phyloP scores from a whole-genome alignment of 176 grass and related monocot species.

The Hyparrhenia diplandra region DNA sequence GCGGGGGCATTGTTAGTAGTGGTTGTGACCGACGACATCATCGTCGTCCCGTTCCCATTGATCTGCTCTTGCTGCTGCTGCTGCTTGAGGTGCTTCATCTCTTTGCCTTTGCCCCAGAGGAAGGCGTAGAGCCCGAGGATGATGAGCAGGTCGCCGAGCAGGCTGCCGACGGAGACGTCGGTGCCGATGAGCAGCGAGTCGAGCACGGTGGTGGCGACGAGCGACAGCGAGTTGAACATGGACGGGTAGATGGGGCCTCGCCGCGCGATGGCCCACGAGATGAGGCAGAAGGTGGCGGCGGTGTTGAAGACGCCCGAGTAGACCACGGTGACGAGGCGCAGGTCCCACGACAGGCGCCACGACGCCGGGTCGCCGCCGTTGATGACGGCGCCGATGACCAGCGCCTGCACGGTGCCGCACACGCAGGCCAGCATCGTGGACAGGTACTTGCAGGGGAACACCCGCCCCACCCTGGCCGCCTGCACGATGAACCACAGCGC shows the following conservation, averaged over 20 bases:
- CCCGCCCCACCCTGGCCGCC: conserved; percentile 9
- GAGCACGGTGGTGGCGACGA: conserved; percentile 21
- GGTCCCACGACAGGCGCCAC: conserved; percentile 38
- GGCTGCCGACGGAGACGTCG: conserved; percentile 29
- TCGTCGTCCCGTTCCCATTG: not conserved
- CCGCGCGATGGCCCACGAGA: conserved; percentile 17
- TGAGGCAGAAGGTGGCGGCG: conserved; percentile 34
- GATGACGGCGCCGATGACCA: not conserved
- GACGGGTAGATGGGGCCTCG: conserved; percentile 48
- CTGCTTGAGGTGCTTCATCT: not conserved
- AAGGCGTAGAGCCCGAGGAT: conserved; percentile 40
- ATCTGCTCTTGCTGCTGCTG: not conserved
- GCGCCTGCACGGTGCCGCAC: conserved; percentile 15
- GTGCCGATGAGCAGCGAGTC: conserved; percentile 34
- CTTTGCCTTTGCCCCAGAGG: conserved; percentile 49
- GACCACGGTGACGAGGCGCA: conserved; percentile 35
- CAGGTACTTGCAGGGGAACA: conserved; percentile 43
- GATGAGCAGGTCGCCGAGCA: conserved; percentile 32
- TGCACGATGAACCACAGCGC: conserved; percentile 47
- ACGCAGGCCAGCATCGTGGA: conserved; percentile 35
- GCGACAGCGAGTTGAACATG: conserved; percentile 47
- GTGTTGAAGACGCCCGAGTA: conserved; percentile 47
- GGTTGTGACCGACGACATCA: too few species aligned
- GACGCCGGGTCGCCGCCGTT: not conserved
- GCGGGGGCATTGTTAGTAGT: too few species aligned